Conservation (phyloP, 495 filamentous ascomycete genomes). For the Lasiosphaeriaceae sp. region DNA sequence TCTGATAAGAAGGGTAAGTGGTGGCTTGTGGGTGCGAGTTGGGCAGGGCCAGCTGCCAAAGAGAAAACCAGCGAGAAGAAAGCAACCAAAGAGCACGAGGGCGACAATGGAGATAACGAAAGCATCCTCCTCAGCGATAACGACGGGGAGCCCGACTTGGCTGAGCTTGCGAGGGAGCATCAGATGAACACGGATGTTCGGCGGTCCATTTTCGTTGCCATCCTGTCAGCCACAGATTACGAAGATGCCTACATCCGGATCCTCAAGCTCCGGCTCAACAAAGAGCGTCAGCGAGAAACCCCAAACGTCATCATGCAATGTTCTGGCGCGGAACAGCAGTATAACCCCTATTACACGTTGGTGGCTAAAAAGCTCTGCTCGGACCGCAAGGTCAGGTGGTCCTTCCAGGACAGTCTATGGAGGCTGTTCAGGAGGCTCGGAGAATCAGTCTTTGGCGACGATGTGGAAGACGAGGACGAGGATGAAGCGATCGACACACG, state of each 20-base stretch:
- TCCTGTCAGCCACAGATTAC: constrained; percentile 84
- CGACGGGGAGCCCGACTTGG: constrained; percentile 57
- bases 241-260: constrained; percentile 76
- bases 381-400: constrained; percentile 67
- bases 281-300: constrained; percentile 80
- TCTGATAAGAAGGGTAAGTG: constrained; percentile 89
- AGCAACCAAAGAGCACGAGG: background rate
- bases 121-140: constrained; percentile 42
- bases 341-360: constrained; percentile 92
- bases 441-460: constrained; percentile 60
- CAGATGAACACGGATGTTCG: constrained; percentile 95
- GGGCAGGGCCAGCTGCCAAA: constrained; percentile 49
- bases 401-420: constrained; percentile 84
- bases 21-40: constrained; percentile 96
- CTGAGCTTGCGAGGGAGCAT: constrained; percentile 71
- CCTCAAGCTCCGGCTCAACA: constrained; percentile 78
- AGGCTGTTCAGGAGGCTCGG: constrained; percentile 83
- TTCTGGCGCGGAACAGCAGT: constrained; percentile 71
- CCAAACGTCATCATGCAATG: constrained; percentile 86
- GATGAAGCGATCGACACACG: constrained; percentile 45
- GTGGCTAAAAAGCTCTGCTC: constrained; percentile 72
- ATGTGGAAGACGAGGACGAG: constrained; percentile 49
- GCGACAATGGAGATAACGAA: constrained; percentile 26
- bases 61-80: constrained; percentile 14
- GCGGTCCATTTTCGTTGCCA: constrained; percentile 83